Evolutionary conservation across 169 alveolate genomes (phyloP).

Genomic region (Perkinsus olseni): DNA sequence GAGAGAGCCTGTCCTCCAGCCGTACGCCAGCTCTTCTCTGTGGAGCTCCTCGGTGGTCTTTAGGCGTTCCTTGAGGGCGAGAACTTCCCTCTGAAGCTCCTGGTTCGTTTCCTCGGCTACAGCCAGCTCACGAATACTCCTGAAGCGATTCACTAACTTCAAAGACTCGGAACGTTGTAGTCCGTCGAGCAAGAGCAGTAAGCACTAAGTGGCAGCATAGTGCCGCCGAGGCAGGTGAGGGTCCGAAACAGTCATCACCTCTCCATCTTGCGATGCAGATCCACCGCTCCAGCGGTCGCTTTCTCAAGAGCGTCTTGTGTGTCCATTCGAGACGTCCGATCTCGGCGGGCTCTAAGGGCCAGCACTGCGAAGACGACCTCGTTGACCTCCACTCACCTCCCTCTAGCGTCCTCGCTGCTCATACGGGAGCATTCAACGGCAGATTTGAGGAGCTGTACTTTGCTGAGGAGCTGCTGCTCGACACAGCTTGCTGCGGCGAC

Average conservation of each 20-base stretch:
- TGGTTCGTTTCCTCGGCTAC: neutral
- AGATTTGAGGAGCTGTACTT: neutral
- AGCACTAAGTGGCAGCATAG: too few species aligned
- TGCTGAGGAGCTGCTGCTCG: neutral
- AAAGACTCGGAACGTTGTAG: too few species aligned
- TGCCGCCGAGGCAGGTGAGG: too few species aligned
- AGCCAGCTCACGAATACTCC: neutral
- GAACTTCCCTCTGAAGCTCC: neutral
- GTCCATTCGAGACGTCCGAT: too few species aligned
- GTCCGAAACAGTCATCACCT: too few species aligned
- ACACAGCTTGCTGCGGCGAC: neutral
- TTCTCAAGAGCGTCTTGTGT: too few species aligned
- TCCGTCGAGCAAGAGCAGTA: too few species aligned
- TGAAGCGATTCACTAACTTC: neutral
- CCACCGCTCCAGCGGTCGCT: too few species aligned
- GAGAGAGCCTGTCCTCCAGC: neutral
- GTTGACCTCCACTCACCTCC: neutral
- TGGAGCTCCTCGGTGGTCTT: neutral
- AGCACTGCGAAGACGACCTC: too few species aligned
- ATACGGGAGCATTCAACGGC: neutral
- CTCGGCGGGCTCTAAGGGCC: neutral
- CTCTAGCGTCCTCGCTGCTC: neutral
- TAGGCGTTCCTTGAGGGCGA: neutral
- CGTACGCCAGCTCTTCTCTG: neutral
- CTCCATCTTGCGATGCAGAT: too few species aligned